phyloP scores from a whole-genome alignment of 768 basidiomycete species.

The Naganishia antarctica region DNA sequence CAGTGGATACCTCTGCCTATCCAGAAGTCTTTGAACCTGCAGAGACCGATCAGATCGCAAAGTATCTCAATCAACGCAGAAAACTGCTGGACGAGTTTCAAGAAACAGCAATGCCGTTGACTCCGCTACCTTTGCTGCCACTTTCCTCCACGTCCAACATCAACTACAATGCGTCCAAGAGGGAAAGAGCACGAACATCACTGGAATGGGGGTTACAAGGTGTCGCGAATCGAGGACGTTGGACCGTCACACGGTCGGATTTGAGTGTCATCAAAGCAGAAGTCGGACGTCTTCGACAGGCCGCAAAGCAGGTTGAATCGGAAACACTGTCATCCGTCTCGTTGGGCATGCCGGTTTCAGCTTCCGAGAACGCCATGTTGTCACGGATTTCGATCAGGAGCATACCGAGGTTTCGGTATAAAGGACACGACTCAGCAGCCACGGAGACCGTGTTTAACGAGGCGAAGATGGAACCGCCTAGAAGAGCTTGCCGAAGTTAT shows the following conservation, averaged over 20 bases:
- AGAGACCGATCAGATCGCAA: conserved; percentile 13
- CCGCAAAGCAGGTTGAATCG: background rate
- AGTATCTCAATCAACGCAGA: conserved; percentile 8
- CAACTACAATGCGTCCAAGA: background rate
- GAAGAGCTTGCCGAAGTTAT: background rate
- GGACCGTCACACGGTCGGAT: conserved; percentile 4
- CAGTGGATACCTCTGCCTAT: background rate
- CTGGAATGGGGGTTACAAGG: conserved; percentile 4
- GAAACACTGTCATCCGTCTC: background rate
- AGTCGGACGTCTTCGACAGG: background rate
- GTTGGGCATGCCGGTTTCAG: background rate
- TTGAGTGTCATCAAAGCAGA: conserved; percentile 4
- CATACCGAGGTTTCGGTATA: background rate
- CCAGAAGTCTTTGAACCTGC: conserved; percentile 12
- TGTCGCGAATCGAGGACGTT: background rate
- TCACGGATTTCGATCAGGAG: background rate
- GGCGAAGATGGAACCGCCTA: too few species aligned
- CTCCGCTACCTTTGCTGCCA: background rate
- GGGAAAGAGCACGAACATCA: background rate
- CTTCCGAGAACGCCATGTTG: background rate
- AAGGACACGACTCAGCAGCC: too few species aligned
- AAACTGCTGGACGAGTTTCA: background rate
- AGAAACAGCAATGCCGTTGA: background rate
- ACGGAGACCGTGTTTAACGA: too few species aligned
- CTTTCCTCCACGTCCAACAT: background rate